These are phyloP conservation scores for Phaeoacremonium minimum DNA, from an alignment of 2,329 filamentous ascomycete species.

Conservation along the genomic window DNA sequence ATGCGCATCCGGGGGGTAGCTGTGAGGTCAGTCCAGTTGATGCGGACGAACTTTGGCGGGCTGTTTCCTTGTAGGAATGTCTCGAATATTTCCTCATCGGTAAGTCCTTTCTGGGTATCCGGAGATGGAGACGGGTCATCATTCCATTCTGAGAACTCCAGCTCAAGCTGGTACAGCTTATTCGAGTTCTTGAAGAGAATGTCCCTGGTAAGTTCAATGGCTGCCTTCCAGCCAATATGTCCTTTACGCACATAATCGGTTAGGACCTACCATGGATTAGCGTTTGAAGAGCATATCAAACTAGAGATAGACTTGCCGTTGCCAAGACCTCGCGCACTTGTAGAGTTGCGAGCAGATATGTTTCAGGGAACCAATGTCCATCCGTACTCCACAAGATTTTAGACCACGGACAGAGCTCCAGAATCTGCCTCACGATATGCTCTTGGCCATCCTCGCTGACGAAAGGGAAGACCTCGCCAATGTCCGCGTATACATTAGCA, in stretches of 20 bases:
- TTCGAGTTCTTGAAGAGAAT: slow-evolving; percentile 77
- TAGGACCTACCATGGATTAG: slow-evolving; percentile 46
- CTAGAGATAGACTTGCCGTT: slow-evolving; percentile 42
- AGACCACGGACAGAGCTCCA: slow-evolving; percentile 70
- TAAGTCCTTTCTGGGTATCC: slow-evolving; percentile 13
- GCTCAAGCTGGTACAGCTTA: slow-evolving; percentile 61
- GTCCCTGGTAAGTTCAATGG: slow-evolving; percentile 58
- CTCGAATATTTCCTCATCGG: slow-evolving; percentile 28
- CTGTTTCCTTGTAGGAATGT: slow-evolving; percentile 42
- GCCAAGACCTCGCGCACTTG: slow-evolving; percentile 70
- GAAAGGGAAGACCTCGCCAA: slow-evolving; percentile 79
- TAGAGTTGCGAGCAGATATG: slow-evolving; percentile 66
- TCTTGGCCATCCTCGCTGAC: slow-evolving; percentile 74
- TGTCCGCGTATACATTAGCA: slow-evolving; percentile 75
- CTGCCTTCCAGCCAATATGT: slow-evolving; percentile 57
- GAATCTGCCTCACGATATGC: slow-evolving; percentile 62
- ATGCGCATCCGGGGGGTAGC: slow-evolving; percentile 62
- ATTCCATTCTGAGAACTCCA: slow-evolving; percentile 30
- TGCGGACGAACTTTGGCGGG: slow-evolving; percentile 60
- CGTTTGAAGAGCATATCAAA: neutral
- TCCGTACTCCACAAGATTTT: slow-evolving; percentile 80
- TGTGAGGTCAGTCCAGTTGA: slow-evolving; percentile 80
- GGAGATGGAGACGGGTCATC: slow-evolving; percentile 11
- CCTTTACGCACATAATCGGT: slow-evolving; percentile 61
- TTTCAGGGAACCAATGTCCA: slow-evolving; percentile 76